Percentiles rank a stretch among this genome's conserved stretches.
Evolutionary conservation across 2,329 filamentous ascomycete genomes (phyloP).

Genomic region (Lecanicillium sp.): DNA sequence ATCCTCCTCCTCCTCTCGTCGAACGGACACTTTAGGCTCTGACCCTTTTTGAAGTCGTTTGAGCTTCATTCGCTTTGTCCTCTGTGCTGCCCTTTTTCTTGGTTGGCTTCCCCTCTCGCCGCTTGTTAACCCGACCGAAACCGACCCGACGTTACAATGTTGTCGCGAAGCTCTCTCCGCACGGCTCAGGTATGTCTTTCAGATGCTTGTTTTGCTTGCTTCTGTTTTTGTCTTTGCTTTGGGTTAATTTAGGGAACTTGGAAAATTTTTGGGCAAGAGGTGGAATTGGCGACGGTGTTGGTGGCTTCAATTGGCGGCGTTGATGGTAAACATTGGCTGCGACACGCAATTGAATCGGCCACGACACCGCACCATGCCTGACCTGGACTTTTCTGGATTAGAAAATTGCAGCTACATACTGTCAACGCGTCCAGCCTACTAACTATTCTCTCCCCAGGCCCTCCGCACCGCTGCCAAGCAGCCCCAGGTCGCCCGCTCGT

Average conservation of each 20-base stretch:
- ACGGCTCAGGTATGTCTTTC: conserved; percentile 49
- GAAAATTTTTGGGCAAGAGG: conserved; percentile 4
- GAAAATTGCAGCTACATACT: too few species aligned
- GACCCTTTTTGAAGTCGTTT: too few species aligned
- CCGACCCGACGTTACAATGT: conserved; percentile 32
- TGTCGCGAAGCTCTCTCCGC: conserved; percentile 49
- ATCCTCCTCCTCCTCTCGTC: conserved; percentile 10
- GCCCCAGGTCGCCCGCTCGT: conserved; percentile 41
- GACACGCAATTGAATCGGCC: conserved; percentile 1
- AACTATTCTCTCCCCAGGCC: conserved; percentile 30
- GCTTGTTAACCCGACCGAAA: conserved; percentile 15
- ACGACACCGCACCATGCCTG: not conserved
- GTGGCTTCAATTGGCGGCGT: not conserved
- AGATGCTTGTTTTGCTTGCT: too few species aligned
- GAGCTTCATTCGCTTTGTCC: too few species aligned
- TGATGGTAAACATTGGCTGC: not conserved
- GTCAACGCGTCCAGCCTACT: too few species aligned
- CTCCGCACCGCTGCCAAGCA: conserved; percentile 42
- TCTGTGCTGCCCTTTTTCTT: conserved; percentile 4
- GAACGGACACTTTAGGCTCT: too few species aligned
- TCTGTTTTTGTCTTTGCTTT: conserved; percentile 1
- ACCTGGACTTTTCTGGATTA: too few species aligned
- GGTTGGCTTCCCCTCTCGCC: conserved; percentile 6
- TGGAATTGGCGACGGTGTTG: not conserved
- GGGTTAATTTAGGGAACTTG: not conserved